These are phyloP conservation scores for Moelleriella libera DNA, from an alignment of 2,329 filamentous ascomycete genomes.

Conservation along the genomic window DNA sequence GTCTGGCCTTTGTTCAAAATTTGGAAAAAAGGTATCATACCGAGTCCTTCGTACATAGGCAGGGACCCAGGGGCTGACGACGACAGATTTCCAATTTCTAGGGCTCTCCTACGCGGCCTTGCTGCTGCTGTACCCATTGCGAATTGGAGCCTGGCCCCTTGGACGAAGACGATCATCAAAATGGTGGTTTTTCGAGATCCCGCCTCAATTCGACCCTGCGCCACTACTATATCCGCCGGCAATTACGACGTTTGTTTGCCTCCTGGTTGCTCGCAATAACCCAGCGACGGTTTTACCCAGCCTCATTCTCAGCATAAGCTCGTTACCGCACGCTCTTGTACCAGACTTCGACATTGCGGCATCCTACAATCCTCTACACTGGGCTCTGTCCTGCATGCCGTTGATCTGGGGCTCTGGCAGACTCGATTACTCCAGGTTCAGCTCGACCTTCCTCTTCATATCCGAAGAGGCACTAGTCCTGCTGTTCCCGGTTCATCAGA, in stretches of 20 bases:
- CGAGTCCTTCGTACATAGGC: neutral
- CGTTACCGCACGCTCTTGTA: slow-evolving; percentile 60
- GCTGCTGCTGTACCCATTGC: slow-evolving; percentile 42
- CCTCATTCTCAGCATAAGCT: slow-evolving; percentile 65
- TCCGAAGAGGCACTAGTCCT: slow-evolving; percentile 43
- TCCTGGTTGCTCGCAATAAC: slow-evolving; percentile 54
- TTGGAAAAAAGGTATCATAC: slow-evolving; percentile 34
- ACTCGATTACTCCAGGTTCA: slow-evolving; percentile 23
- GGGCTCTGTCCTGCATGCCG: slow-evolving; percentile 62
- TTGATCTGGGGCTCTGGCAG: slow-evolving; percentile 23
- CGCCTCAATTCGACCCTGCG: slow-evolving; percentile 75
- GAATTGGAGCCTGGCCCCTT: slow-evolving; percentile 37
- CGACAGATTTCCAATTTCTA: slow-evolving; percentile 28
- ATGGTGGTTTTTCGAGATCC: slow-evolving; percentile 37
- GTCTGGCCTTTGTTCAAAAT: slow-evolving; percentile 28
- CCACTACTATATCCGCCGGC: slow-evolving; percentile 75
- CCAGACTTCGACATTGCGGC: slow-evolving; percentile 44
- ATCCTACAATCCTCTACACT: slow-evolving; percentile 57
- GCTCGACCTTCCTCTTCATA: slow-evolving; percentile 16
- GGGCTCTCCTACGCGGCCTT: slow-evolving; percentile 23
- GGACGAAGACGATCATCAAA: slow-evolving; percentile 21
- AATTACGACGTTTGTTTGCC: slow-evolving; percentile 61
- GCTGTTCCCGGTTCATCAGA: slow-evolving; percentile 74
- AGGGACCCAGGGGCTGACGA: neutral
- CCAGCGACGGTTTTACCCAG: slow-evolving; percentile 57